These are phyloP conservation scores for Alectoria sarmentosa DNA, from an alignment of 495 filamentous ascomycete genomes.

Conservation along the genomic window DNA sequence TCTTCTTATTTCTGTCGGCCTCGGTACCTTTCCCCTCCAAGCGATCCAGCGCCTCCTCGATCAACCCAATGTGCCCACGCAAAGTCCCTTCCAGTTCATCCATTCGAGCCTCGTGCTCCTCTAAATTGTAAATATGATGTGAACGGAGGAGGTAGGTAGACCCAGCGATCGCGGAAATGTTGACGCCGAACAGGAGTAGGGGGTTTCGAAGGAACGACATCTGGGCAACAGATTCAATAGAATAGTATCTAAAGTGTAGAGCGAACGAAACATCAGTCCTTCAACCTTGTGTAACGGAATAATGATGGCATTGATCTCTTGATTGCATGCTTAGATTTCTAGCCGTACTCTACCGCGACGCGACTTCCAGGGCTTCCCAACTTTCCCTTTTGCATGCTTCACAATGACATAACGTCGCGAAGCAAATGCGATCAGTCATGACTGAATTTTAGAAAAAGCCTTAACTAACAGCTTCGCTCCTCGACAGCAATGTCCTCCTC, in stretches of 20 bases:
- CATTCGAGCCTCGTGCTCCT: constrained; percentile 41
- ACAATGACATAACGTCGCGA: not conserved
- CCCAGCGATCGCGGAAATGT: constrained; percentile 32
- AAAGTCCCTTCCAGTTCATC: constrained; percentile 43
- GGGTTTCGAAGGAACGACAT: constrained; percentile 31
- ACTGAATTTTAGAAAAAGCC: not conserved
- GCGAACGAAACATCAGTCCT: not conserved
- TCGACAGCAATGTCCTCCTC: constrained; percentile 34
- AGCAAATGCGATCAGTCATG: not conserved
- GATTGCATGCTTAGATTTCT: constrained; percentile 10
- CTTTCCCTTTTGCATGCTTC: not conserved
- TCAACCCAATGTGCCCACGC: constrained; percentile 40
- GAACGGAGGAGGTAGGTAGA: constrained; percentile 32
- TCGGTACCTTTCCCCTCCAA: constrained; percentile 30
- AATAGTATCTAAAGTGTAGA: not conserved
- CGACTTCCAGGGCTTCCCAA: not conserved
- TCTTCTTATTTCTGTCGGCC: constrained; percentile 28
- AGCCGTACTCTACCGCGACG: constrained; percentile 12
- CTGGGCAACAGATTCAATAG: not conserved
- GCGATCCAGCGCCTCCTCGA: constrained; percentile 39
- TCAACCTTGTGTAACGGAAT: not conserved
- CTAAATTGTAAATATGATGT: constrained; percentile 37
- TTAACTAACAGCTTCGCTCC: not conserved
- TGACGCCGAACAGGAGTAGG: constrained; percentile 26
- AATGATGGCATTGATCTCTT: constrained; percentile 15